phyloP scores from a whole-genome alignment of 2,329 filamentous ascomycete species.

The Acrodontium crateriforme region DNA sequence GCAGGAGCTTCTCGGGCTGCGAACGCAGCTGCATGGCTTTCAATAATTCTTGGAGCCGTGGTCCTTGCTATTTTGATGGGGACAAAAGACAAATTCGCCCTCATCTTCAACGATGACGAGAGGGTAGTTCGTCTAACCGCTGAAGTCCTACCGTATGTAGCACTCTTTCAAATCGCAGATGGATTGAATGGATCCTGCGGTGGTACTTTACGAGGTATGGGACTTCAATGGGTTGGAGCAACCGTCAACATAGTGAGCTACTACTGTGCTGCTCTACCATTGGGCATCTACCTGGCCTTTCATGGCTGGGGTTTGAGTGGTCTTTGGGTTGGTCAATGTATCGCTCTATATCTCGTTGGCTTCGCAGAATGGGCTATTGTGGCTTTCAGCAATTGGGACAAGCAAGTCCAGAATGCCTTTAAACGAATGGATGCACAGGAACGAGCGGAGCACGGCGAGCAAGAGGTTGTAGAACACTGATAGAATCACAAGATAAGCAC shows the following conservation, averaged over 20 bases:
- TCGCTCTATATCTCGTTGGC: slow-evolving; percentile 69
- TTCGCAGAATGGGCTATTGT: slow-evolving; percentile 68
- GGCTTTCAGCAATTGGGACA: slow-evolving; percentile 61
- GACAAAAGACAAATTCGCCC: slow-evolving; percentile 58
- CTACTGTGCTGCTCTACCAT: slow-evolving; percentile 65
- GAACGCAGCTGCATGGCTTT: slow-evolving; percentile 61
- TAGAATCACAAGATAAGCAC: slow-evolving; percentile 4
- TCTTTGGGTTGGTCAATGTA: slow-evolving; percentile 53
- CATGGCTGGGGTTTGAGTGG: slow-evolving; percentile 72
- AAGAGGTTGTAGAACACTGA: slow-evolving; percentile 1
- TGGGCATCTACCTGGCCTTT: slow-evolving; percentile 75
- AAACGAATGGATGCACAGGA: slow-evolving; percentile 48
- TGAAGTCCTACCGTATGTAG: slow-evolving; percentile 71
- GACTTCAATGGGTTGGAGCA: slow-evolving; percentile 71
- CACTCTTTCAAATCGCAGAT: slow-evolving; percentile 81
- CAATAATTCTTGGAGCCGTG: slow-evolving; percentile 51
- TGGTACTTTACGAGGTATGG: slow-evolving; percentile 69
- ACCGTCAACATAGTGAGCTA: slow-evolving; percentile 71
- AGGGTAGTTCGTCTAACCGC: slow-evolving; percentile 59
- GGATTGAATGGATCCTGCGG: slow-evolving; percentile 77
- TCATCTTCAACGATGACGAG: slow-evolving; percentile 68
- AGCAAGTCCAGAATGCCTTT: slow-evolving; percentile 58
- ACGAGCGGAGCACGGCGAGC: slow-evolving; percentile 23
- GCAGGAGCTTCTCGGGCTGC: slow-evolving; percentile 56
- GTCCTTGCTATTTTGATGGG: slow-evolving; percentile 58